phyloP scores from a whole-genome alignment of 2,329 filamentous ascomycete species.

The Neofusicoccum parvum region DNA sequence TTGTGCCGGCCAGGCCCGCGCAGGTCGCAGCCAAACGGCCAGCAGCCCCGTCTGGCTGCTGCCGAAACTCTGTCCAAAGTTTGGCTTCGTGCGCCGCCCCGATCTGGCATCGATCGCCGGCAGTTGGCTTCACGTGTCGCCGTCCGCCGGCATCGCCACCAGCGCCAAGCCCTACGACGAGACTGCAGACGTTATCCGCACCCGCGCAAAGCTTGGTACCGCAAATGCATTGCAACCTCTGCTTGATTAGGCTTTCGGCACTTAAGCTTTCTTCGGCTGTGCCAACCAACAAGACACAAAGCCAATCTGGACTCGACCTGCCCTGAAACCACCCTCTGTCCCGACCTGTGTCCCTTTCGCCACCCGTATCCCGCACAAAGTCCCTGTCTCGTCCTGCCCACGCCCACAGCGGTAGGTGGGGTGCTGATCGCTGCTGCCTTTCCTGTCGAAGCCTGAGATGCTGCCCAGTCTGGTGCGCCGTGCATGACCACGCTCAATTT shows the following conservation, averaged over 20 bases:
- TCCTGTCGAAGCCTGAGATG: not conserved
- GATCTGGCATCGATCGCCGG: not conserved
- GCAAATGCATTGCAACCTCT: not conserved
- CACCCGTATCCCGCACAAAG: not conserved
- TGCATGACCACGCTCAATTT: not conserved
- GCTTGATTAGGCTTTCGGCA: not conserved
- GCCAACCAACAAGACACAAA: not conserved
- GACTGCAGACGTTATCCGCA: constrained; percentile 1
- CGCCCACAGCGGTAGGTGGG: not conserved
- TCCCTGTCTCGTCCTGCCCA: not conserved
- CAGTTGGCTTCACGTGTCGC: not conserved
- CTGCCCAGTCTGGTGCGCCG: not conserved
- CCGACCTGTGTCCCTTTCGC: not conserved
- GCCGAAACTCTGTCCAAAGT: not conserved
- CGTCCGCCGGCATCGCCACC: not conserved
- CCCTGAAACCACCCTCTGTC: not conserved
- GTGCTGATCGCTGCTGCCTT: not conserved
- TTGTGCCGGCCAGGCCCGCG: too few species aligned
- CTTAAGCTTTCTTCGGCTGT: not conserved
- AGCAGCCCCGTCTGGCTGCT: not conserved
- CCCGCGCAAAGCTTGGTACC: not conserved
- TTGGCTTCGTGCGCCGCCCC: not conserved
- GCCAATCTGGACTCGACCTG: not conserved
- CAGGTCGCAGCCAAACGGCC: too few species aligned
- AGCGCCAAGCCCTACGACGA: not conserved